These are phyloP conservation scores for Spinacia oleracea DNA, from an alignment of 179 eudicot genomes.

Conservation along the genomic window DNA sequence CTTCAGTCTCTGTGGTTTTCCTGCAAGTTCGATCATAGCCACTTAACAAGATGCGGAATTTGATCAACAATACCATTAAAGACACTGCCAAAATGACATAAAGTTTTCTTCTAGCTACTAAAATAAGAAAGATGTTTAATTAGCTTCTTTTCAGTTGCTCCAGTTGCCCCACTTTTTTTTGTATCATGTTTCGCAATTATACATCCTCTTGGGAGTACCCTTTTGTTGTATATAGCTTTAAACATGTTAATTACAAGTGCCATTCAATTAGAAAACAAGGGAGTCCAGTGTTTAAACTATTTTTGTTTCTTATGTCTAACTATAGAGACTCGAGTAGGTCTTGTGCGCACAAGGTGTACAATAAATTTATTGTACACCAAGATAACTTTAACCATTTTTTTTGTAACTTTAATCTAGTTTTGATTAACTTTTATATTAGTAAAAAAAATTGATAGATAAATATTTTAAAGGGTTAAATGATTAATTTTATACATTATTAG, in stretches of 20 bases:
- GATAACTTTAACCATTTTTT: too few species aligned
- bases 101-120: background rate
- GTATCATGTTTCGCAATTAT: background rate
- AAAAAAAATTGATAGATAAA: too few species aligned
- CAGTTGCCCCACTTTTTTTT: too few species aligned
- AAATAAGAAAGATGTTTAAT: background rate
- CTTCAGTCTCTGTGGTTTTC: constrained; percentile 43
- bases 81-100: background rate
- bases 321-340: background rate
- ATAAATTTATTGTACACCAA: too few species aligned
- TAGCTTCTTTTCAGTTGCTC: background rate
- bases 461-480: too few species aligned
- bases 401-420: too few species aligned
- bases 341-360: too few species aligned
- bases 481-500: too few species aligned
- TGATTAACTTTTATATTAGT: too few species aligned
- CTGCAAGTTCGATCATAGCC: constrained; percentile 36
- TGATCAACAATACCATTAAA: background rate
- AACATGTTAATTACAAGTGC: background rate
- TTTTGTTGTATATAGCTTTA: background rate
- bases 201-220: background rate
- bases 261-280: background rate
- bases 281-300: background rate
- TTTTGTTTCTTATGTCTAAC: background rate
- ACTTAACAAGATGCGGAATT: constrained; percentile 5